A percentile compares a stretch with the other conserved stretches of the same genome.
These are phyloP conservation scores for Rhodotorula taiwanensis DNA, from an alignment of 768 basidiomycete genomes.

Conservation along the genomic window DNA sequence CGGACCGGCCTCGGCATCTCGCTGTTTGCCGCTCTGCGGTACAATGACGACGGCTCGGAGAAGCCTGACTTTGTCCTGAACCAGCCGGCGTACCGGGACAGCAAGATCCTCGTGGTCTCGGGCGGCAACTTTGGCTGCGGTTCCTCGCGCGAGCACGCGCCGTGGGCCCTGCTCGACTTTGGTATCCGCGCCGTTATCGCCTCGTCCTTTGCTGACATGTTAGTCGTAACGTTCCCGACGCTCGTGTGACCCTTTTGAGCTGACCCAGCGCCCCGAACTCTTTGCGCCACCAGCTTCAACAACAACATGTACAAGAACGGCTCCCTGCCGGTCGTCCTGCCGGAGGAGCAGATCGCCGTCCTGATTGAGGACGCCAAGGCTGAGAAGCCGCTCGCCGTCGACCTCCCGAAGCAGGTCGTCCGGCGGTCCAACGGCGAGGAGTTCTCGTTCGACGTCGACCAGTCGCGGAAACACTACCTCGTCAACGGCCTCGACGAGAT, in stretches of 20 bases:
- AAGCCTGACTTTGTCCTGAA: conserved; percentile 77
- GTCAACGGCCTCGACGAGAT: conserved; percentile 96
- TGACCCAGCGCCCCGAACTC: background rate
- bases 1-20: conserved; percentile 78
- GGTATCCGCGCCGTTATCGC: conserved; percentile 82
- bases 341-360: conserved; percentile 63
- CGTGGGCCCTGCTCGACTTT: conserved; percentile 62
- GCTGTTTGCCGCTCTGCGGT: conserved; percentile 72
- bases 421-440: conserved; percentile 58
- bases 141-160: conserved; percentile 83
- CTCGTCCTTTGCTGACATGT: conserved; percentile 80
- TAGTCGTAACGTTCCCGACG: conserved; percentile 50
- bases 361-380: conserved; percentile 70
- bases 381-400: conserved; percentile 70
- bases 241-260: conserved; percentile 36
- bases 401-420: conserved; percentile 74
- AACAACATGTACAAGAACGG: conserved; percentile 84
- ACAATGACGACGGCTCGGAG: conserved; percentile 65
- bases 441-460: conserved; percentile 72
- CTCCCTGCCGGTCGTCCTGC: conserved; percentile 69
- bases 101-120: conserved; percentile 73
- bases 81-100: conserved; percentile 63
- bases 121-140: conserved; percentile 73
- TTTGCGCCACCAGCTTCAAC: conserved; percentile 17
- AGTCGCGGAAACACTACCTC: conserved; percentile 87